Evolutionary conservation across 371 early-diverging fungal species (phyloP), one percentile per base, ranked within the genome.

Genomic region (Saksenaea oblongispora): DNA sequence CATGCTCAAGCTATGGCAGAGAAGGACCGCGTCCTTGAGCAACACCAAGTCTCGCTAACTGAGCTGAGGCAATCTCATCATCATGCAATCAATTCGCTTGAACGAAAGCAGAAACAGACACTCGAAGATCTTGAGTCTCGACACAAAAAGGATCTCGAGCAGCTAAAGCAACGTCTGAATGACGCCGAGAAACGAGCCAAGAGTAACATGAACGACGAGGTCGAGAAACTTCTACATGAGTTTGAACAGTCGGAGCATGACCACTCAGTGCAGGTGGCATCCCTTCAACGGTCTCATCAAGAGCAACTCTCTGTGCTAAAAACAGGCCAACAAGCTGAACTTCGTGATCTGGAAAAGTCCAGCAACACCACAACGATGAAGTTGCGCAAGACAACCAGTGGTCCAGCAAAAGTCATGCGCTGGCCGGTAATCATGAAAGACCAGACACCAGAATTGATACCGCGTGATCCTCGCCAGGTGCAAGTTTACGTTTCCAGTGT

Each of bases 231-330:
- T 2, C 26, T 81, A 22, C 73, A 72, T 17, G 82, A 81, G 41
- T 81, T 81, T 69, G 82, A 81, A 34, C 79, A 81, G 51, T 76
- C 79, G 0, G 76, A 81, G n/a, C 79, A 81, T 56, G 71, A 66
- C 14, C 82, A 81, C 44, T 69, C 76, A 0, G 62, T 72, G 1
- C 69, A 81, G 55, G 35, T 81, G 7, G 82, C 76, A 22, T 17
- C 54, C 28, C 18, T 81, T 15, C 70, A 76, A 34, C 61, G 72
- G 34, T 76, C 78, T 0, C 74, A 81, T 53, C 66, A 73, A 27
- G 69, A 76, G 11, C 76, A 78, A 59, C 56, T 78, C 5, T 72
- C 76, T 0, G 65, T 58, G 3, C 74, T 81, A 68, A 66, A 62
- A 36, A 62, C 70, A 34, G 70, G 70, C 1, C 81, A 80, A 36